phyloP scores from a whole-genome alignment of 768 basidiomycete species.

The Boletus subcaerulescens region DNA sequence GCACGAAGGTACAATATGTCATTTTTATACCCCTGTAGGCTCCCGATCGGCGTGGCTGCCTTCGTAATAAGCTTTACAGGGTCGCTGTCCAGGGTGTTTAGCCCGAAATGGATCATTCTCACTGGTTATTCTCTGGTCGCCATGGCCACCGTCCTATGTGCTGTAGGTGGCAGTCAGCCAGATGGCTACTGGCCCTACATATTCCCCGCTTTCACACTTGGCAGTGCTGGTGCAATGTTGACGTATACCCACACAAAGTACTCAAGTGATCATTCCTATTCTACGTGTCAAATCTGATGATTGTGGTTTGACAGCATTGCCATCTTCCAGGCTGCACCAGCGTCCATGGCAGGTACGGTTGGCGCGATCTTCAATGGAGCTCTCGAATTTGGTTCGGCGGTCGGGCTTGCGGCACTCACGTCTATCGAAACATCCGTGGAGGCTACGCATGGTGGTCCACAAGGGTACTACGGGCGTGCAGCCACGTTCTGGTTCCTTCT shows the following conservation, averaged over 20 bases:
- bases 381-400: slow-evolving; percentile 50
- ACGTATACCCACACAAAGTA: background rate
- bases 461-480: slow-evolving; percentile 38
- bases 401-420: slow-evolving; percentile 47
- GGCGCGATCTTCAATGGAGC: slow-evolving; percentile 58
- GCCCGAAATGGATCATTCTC: slow-evolving; percentile 46
- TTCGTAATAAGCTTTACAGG: slow-evolving; percentile 39
- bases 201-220: background rate
- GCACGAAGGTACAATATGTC: background rate
- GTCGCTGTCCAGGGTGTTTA: slow-evolving; percentile 34
- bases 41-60: slow-evolving; percentile 41
- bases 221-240: background rate
- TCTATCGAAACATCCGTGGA: slow-evolving; percentile 49
- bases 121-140: slow-evolving; percentile 38
- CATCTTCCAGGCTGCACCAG: slow-evolving; percentile 46
- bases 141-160: slow-evolving; percentile 29
- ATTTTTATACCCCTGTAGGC: slow-evolving; percentile 21
- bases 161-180: background rate
- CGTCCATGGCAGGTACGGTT: slow-evolving; percentile 49
- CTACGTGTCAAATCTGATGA: background rate
- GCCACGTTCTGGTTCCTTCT: slow-evolving; percentile 46
- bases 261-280: background rate
- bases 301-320: slow-evolving; percentile 38
- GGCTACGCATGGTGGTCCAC: slow-evolving; percentile 28
- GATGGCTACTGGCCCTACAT: background rate